Conservation (phyloP, 2,329 filamentous ascomycete genomes). For the Hypoxylon sp. region DNA sequence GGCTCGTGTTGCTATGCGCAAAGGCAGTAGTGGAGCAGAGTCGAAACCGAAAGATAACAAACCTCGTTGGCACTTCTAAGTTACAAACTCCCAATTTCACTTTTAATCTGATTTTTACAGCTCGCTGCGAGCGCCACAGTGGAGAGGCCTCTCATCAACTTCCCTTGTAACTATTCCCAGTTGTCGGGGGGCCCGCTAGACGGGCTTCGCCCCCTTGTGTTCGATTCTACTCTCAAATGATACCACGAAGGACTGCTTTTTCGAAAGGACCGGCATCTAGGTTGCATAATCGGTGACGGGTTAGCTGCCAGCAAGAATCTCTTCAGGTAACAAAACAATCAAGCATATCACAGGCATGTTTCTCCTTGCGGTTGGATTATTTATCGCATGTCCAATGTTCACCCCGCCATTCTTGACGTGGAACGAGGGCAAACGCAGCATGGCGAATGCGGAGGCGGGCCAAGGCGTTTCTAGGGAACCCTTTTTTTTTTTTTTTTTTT, state of each 20-base stretch:
- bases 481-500: slow-evolving; percentile 13
- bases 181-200: slow-evolving; percentile 33
- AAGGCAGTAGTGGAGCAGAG: slow-evolving; percentile 54
- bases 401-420: slow-evolving; percentile 36
- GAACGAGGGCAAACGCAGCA: slow-evolving; percentile 43
- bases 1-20: slow-evolving; percentile 62
- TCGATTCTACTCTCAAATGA: slow-evolving; percentile 38
- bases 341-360: slow-evolving; percentile 18
- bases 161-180: slow-evolving; percentile 32
- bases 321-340: slow-evolving; percentile 14
- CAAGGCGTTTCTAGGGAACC: slow-evolving; percentile 40
- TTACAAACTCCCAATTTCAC: slow-evolving; percentile 4
- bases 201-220: slow-evolving; percentile 31
- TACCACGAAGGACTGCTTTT: slow-evolving; percentile 33
- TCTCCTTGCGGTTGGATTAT: slow-evolving; percentile 31
- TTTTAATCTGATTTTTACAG: not conserved
- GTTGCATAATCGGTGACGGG: slow-evolving; percentile 27
- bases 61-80: slow-evolving; percentile 66
- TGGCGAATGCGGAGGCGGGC: slow-evolving; percentile 37
- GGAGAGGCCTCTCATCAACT: slow-evolving; percentile 7
- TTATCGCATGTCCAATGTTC: slow-evolving; percentile 34
- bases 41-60: slow-evolving; percentile 59
- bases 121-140: slow-evolving; percentile 12
- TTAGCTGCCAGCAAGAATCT: slow-evolving; percentile 20
- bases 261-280: slow-evolving; percentile 15